phyloP scores from a whole-genome alignment of 345 rosid genomes.

The Durio zibethinus region DNA sequence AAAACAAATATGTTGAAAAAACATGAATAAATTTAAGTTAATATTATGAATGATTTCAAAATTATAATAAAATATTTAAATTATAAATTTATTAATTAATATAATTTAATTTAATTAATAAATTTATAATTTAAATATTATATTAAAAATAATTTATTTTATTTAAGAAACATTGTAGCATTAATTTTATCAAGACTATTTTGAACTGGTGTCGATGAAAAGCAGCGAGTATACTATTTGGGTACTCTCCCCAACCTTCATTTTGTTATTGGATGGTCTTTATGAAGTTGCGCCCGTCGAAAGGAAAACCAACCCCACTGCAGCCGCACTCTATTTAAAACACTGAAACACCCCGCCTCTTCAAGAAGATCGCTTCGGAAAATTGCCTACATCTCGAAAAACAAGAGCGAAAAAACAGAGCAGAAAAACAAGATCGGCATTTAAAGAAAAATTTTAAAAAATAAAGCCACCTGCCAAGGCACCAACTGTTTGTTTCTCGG shows the following conservation, averaged over 20 bases:
- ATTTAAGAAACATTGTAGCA: no score
- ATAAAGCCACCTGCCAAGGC: neutral
- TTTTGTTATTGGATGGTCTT: neutral
- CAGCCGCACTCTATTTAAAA: neutral
- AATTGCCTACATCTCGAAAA: no score
- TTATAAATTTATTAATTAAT: no score
- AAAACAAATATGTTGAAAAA: no score
- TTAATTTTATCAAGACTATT: no score
- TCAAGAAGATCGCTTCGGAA: neutral
- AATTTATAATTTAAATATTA: no score
- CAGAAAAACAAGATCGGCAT: neutral
- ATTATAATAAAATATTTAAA: no score
- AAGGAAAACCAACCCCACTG: neutral
- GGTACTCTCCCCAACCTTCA: neutral
- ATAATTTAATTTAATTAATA: no score
- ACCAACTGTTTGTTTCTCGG: slow-evolving; percentile 3
- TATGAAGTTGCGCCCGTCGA: neutral
- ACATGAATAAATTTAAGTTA: neutral
- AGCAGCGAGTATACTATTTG: neutral
- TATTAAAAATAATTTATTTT: no score
- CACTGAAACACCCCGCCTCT: neutral
- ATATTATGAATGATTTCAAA: no score
- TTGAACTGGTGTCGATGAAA: neutral
- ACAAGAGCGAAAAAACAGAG: neutral
- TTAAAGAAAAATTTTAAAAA: neutral